phyloP scores from a whole-genome alignment of 805 yeast species.

The Isabelozyma gotoi region DNA sequence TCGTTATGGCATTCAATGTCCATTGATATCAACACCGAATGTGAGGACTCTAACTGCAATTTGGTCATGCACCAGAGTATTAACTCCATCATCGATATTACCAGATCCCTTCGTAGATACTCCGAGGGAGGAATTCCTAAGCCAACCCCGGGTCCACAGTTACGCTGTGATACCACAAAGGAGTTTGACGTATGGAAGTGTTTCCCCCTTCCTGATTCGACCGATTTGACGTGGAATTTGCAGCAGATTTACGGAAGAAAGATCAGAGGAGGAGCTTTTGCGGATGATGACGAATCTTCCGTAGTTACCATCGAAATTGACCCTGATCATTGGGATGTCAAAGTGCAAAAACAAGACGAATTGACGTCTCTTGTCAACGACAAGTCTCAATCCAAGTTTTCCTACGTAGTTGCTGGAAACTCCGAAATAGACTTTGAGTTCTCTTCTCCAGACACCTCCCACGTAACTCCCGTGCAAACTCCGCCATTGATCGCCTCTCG shows the following conservation, averaged over 20 bases:
- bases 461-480: constrained; percentile 32
- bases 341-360: constrained; percentile 13
- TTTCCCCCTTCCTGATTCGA: constrained; percentile 66
- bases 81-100: constrained; percentile 70
- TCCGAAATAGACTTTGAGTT: constrained; percentile 44
- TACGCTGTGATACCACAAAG: constrained; percentile 71
- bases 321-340: constrained; percentile 48
- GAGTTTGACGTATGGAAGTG: constrained; percentile 64
- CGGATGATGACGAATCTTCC: constrained; percentile 43
- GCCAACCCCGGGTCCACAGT: constrained; percentile 67
- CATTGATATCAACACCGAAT: constrained; percentile 67
- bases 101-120: constrained; percentile 61
- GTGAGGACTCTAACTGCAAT: constrained; percentile 43
- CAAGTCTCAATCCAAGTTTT: constrained; percentile 2
- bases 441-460: constrained; percentile 44
- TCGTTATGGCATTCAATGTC: constrained; percentile 94
- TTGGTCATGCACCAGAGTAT: constrained; percentile 64
- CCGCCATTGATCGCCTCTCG: constrained; percentile 79
- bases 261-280: constrained; percentile 62
- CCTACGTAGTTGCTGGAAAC: constrained; percentile 12
- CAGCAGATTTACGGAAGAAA: constrained; percentile 67
- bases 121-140: constrained; percentile 70
- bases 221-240: constrained; percentile 50
- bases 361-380: background rate
- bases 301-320: constrained; percentile 44